phyloP scores from a whole-genome alignment of 495 filamentous ascomycete genomes.

The Halenospora varia region DNA sequence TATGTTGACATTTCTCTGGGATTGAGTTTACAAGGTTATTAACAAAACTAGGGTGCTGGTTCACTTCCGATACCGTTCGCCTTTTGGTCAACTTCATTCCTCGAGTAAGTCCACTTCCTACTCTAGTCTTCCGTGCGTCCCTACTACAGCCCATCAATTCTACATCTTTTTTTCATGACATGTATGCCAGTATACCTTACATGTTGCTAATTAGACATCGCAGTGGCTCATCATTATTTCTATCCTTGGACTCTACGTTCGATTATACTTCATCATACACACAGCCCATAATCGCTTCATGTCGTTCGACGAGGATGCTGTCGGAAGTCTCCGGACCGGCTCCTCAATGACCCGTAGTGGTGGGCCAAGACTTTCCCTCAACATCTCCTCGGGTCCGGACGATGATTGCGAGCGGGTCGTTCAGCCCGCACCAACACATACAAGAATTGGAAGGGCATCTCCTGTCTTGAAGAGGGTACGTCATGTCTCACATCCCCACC shows the following conservation, averaged over 20 bases:
- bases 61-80: constrained; percentile 35
- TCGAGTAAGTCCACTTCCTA: constrained; percentile 15
- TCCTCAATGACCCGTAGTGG: not conserved
- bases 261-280: constrained; percentile 38
- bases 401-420: constrained; percentile 9
- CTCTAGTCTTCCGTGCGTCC: no score
- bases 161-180: no score
- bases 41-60: constrained; percentile 35
- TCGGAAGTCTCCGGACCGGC: constrained; percentile 15
- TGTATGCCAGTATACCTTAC: not conserved
- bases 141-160: no score
- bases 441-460: constrained; percentile 10
- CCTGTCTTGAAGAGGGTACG: constrained; percentile 12
- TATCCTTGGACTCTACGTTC: constrained; percentile 34
- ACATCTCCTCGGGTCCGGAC: constrained; percentile 9
- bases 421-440: constrained; percentile 7
- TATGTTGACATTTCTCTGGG: constrained; percentile 13
- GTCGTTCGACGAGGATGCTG: constrained; percentile 30
- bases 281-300: constrained; percentile 34
- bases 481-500: not conserved
- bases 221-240: constrained; percentile 35
- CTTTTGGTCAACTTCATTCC: constrained; percentile 41
- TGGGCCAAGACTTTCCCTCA: not conserved
- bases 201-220: not conserved
- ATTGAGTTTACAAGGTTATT: not conserved